Base-by-base conservation (phyloP, 495 filamentous ascomycete genomes). In the Schizothecium vesticola region DNA sequence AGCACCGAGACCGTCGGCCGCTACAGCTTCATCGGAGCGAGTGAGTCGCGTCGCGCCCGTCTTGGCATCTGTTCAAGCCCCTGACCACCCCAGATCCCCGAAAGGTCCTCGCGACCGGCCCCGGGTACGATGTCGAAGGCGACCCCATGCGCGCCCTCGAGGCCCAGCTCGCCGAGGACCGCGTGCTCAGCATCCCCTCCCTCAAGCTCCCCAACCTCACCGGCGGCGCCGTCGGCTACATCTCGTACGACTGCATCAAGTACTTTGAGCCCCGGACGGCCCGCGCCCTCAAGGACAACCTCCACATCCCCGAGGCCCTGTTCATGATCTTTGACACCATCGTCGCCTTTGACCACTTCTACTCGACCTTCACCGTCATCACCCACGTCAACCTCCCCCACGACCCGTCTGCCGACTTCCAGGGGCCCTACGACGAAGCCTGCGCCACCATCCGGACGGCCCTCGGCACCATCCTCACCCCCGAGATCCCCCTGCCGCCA, bases 311-410 rank as follows among this genome's bases (percentile, higher is more conserved):
- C 2, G 95, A 99, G 81, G 92, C 91, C 16, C 81, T 99, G 2
- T 99, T 99, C 80, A 99, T 99, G 95, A 85, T 99, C 24, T 98
- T 91, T 81, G 92, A 98, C 74, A 99, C 95, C 60, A 90, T 98
- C 58, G 84, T 98, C 24, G 93, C 94, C 25, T 94, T 98, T 71
- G 95, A 99, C 76, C 90, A 97, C 75, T 97, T 97, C 79, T 96
- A 87, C 84, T 91, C 93, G 70, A 85, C 90, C 33, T 88, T 97
- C 78, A 97, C 96, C 76, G 88, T 99, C 72, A 90, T 98, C 70
- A 96, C 93, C 13, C 96, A 97, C 76, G 81, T 97, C 61, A 83
- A 83, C 61, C 84, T 94, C 13, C 87, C 89, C 23, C 75, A 84
- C 64, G 72, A 75, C 61, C 60, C 66, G 25, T 60, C 78, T 1